Conservation (phyloP, 1,284 basidiomycete genomes). For the Vanrija sp. region DNA sequence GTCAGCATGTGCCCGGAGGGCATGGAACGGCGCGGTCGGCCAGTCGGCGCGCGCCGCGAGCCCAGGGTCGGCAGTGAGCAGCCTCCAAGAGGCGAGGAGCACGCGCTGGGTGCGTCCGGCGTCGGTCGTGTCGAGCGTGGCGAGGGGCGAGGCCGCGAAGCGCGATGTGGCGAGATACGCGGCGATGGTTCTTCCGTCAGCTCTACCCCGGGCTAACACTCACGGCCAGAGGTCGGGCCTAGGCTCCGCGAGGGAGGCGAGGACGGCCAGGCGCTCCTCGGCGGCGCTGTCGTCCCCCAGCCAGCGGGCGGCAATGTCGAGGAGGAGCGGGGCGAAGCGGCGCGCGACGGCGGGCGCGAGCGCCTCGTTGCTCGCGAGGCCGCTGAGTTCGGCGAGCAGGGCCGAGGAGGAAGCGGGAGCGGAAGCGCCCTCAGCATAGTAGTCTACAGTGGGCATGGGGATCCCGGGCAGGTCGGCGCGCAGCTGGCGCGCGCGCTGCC, state of each 20-base stretch:
- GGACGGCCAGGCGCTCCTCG: slow-evolving; percentile 24
- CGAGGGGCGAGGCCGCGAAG: slow-evolving; percentile 27
- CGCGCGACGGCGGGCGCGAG: slow-evolving; percentile 20
- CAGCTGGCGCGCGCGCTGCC: not conserved
- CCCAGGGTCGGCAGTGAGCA: slow-evolving; percentile 66
- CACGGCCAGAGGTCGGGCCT: slow-evolving; percentile 44
- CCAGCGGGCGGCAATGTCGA: slow-evolving; percentile 43
- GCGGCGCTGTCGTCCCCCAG: slow-evolving; percentile 17
- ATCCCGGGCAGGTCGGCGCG: slow-evolving; percentile 7
- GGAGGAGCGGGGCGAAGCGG: slow-evolving; percentile 34
- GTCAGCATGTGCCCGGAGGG: slow-evolving; percentile 55
- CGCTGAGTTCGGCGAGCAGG: slow-evolving; percentile 26
- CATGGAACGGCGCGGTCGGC: slow-evolving; percentile 57
- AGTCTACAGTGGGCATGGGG: not conserved
- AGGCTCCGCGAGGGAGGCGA: slow-evolving; percentile 30
- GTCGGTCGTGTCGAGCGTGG: slow-evolving; percentile 41
- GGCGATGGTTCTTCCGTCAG: slow-evolving; percentile 21
- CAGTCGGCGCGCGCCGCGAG: slow-evolving; percentile 63
- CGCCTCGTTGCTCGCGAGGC: slow-evolving; percentile 18
- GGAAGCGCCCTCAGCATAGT: not conserved
- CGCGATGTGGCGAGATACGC: slow-evolving; percentile 26
- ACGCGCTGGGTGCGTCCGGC: slow-evolving; percentile 57
- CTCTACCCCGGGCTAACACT: slow-evolving; percentile 8
- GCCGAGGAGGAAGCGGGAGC: not conserved
- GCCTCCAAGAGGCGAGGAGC: slow-evolving; percentile 73